Evolutionary conservation across 108 stramenopile genomes (phyloP).

Genomic region (Cyclotella cryptica): DNA sequence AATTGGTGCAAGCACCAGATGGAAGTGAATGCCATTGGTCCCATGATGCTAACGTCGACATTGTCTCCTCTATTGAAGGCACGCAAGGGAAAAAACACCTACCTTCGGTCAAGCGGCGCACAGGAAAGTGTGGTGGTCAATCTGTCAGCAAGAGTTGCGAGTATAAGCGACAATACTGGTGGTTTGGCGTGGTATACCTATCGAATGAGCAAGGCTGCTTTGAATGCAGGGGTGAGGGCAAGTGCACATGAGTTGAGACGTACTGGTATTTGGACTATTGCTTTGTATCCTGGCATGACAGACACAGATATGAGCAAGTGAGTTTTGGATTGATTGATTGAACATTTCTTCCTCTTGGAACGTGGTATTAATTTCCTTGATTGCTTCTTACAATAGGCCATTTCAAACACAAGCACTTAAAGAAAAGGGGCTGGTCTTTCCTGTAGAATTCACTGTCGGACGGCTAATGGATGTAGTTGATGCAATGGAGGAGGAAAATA

Average conservation of each 20-base stretch:
- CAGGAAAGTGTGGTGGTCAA: conserved; percentile 62
- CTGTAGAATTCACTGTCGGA: conserved; percentile 57
- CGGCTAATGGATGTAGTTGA: conserved; percentile 63
- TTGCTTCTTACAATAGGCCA: conserved; percentile 21
- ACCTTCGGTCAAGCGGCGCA: conserved; percentile 31
- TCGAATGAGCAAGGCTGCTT: conserved; percentile 74
- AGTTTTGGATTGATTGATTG: background rate
- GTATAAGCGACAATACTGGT: conserved; percentile 65
- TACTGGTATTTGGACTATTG: conserved; percentile 54
- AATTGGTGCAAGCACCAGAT: conserved; percentile 58
- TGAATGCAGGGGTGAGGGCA: conserved; percentile 63
- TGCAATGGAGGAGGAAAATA: conserved; percentile 58
- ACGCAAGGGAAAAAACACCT: conserved; percentile 34
- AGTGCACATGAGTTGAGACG: conserved; percentile 64
- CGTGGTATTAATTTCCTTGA: background rate
- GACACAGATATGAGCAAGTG: conserved; percentile 67
- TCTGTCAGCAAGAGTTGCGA: conserved; percentile 71
- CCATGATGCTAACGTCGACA: conserved; percentile 52
- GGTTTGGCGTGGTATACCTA: conserved; percentile 83
- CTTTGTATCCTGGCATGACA: conserved; percentile 80
- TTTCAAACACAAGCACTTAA: conserved; percentile 55
- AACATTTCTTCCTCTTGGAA: background rate
- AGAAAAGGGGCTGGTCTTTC: conserved; percentile 51
- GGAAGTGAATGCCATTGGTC: conserved; percentile 60
- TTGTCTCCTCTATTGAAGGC: conserved; percentile 52